Evolutionary conservation across 2,329 filamentous ascomycete species (phyloP), one percentile per base, ranked within the genome.

Genomic region (Zopfia rhizophila): DNA sequence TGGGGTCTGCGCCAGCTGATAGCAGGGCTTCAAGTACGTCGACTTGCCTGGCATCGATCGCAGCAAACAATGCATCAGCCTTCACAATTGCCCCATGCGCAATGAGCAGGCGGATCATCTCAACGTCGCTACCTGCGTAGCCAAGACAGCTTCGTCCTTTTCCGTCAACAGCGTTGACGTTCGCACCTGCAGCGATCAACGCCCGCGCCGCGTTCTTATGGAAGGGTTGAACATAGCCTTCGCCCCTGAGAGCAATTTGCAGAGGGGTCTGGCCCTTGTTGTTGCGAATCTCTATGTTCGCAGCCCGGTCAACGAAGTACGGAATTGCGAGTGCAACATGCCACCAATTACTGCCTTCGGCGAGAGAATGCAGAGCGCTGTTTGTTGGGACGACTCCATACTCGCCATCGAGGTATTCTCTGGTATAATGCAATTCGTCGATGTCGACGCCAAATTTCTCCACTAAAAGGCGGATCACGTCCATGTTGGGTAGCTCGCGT

Each of bases 221-320:
- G 14, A 45, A 53, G 12, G 16, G n/a, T 5, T 16, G 18, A 6
- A 18, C 16, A 19, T 14, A 32, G 5, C 24, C 22, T 7, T 23
- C 7, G 14, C 31, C 19, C 4, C 36, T 25, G 10, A 58, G 24
- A 3, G 47, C 51, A 14, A 29, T n/a, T 29, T 70, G 66, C 7
- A 74, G 35, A 3, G 67, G 56, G 3, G 60, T 65, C 14, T 55
- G 53, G 10, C 61, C 60, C 1, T 42, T 8, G 3, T 45, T 23
- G 33, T 68, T 56, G 16, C 45, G 45, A 4, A 45, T 45, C 12
- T 46, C 36, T 1, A 49, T 14, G 17, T 65, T 14, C 4, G 48
- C 54, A 3, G 49, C 52, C 5, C 32, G 30, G 2, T 21, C 22
- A 3, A 60, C 13, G n/a, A 60, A 29, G 31, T 56, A 60, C 1